Evolutionary conservation across 176 grass and related monocot genomes (phyloP), one percentile per base, ranked within the genome.

Genomic region (Cenchrus americanus): DNA sequence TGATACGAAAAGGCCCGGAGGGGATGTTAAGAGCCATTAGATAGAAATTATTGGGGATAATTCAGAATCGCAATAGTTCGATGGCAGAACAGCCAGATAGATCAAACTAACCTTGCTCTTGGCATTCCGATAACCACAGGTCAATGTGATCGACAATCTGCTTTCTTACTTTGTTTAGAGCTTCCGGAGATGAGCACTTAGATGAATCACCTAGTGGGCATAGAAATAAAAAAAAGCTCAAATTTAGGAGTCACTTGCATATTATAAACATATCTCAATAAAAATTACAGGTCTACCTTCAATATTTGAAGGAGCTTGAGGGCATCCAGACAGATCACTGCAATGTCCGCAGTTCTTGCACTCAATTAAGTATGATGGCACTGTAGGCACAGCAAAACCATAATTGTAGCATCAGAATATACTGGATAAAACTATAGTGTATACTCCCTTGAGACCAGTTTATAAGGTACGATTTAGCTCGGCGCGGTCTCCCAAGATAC

Each of bases 281-380:
- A 70, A 43, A 18, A 6, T 49, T 14, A 30, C 82, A 71, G 64
- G 41, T 84, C 10, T 96, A 99, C 96, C 96, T 96, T 90, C 96
- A 84, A 96, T 96, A 78, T 90, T 90, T 64, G 89, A 88, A 74
- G 96, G 93, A 77, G 86, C 80, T 85, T 99, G 93, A 71, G 96
- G 96, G 78, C 96, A 99, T 86, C 96, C 93, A 87, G 91, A 88
- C 24, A 99, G 66, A 87, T 99, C 96, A 63, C 82, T 95, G 83
- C 96, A 92, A 51, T 99, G 96, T 62, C 93, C 91, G 21, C 96
- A 96, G 60, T 99, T 99, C 34, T 77, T 89, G 68, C 93, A 99
- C 68, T 92, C 89, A 41, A 99, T 94, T 80, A 99, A 82, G 73
- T 89, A 99, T 8, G 96, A 99, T 59, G 96, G 93, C 85, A 99